Evolutionary conservation across 352 stramenopile species (phyloP).

Genomic region (Blastocystis sp.): DNA sequence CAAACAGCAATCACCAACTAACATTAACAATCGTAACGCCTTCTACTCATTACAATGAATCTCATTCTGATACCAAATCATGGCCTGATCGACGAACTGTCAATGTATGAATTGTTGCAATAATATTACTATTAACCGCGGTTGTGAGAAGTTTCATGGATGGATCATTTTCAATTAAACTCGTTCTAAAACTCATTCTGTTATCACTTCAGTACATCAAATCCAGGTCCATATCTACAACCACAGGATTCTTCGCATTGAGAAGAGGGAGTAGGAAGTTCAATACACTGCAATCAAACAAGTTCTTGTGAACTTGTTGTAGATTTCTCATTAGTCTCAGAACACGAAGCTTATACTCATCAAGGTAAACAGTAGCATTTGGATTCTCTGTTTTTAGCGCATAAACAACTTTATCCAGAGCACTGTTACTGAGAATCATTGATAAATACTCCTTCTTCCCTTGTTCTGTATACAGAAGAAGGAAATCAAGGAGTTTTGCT

Average conservation of each 20-base stretch:
- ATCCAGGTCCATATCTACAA: neutral
- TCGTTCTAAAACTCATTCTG: neutral
- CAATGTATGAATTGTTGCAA: neutral
- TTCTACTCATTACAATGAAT: neutral
- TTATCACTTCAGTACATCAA: neutral
- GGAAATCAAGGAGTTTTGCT: neutral
- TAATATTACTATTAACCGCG: neutral
- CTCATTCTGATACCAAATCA: neutral
- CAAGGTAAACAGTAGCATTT: neutral
- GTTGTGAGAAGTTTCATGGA: neutral
- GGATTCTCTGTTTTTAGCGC: neutral
- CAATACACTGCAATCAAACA: neutral
- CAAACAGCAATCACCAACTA: constrained; percentile 2
- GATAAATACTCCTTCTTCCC: neutral
- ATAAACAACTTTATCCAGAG: neutral
- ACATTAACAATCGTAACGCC: neutral
- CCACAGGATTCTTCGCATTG: neutral
- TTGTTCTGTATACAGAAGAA: constrained; percentile 5
- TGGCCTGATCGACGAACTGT: neutral
- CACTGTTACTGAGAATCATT: neutral
- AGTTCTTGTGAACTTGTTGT: neutral
- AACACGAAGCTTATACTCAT: neutral
- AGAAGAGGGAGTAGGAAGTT: constrained; percentile 13
- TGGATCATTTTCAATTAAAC: neutral
- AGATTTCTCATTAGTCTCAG: constrained; percentile 4